Conservation (phyloP, 2,329 filamentous ascomycete genomes). For the Aspergillus sp. region DNA sequence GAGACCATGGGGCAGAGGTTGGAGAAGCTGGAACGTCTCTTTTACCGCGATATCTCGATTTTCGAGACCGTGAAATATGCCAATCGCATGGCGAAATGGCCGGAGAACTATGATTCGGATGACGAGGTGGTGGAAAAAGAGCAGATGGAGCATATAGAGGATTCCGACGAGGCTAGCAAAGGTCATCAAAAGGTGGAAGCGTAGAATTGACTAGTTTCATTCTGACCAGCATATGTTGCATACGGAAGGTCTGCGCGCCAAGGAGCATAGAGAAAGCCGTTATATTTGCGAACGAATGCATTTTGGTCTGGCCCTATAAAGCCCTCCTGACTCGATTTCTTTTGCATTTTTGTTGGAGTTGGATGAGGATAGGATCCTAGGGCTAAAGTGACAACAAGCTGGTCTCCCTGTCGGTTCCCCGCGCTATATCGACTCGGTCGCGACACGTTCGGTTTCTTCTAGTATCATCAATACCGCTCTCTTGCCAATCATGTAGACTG, state of each 20-base stretch:
- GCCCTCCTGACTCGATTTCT: no score
- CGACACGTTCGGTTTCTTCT: background rate
- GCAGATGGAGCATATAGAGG: background rate
- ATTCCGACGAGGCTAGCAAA: background rate
- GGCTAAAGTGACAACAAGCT: no score
- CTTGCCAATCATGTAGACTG: background rate
- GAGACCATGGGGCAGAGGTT: conserved; percentile 12
- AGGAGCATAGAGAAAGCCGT: no score
- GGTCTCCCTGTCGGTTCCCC: no score
- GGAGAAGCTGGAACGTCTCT: conserved; percentile 6
- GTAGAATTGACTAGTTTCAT: background rate
- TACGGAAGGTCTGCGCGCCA: no score
- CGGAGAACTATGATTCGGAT: background rate
- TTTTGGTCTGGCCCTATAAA: no score
- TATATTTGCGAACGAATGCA: no score
- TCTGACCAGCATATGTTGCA: no score
- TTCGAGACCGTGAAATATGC: conserved; percentile 3
- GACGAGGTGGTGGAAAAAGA: background rate
- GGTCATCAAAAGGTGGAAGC: background rate
- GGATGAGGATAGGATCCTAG: no score
- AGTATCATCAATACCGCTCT: background rate
- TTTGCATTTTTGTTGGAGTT: no score
- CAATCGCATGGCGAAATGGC: background rate
- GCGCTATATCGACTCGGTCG: no score
- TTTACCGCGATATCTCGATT: conserved; percentile 1